Evolutionary conservation across 140 eudicot species (phyloP), one percentile per base, ranked within the genome.

Genomic region (Oenanthe javanica): DNA sequence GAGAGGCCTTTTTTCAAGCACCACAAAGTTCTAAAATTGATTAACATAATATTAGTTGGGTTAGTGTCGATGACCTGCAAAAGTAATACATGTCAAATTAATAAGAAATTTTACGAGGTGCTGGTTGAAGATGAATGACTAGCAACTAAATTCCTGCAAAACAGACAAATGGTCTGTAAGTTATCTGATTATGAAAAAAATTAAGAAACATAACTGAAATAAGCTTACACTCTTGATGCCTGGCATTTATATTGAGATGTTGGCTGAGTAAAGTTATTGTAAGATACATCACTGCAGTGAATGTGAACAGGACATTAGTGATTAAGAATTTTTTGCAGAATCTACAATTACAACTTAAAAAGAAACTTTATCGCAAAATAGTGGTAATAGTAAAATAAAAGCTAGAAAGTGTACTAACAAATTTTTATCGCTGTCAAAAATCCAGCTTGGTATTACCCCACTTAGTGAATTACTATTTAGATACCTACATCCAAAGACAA

Each of bases 221-320:
- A 80, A 72, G 40, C 88, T 81, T 84, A 86, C 91, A 88, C 70
- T 14, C n/a, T 70, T 63, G 86, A 50, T 27, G 75, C 18, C 51
- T 59, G 80, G 78, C 91, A 88, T 27, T 61, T 69, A 45, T 31
- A 6, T 45, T 67, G 2, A 40, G 79, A 50, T 23, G 87, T 38
- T 4, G 43, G 9, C 46, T 40, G 19, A n/a, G 88, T 83, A 64
- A 88, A 88, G 43, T 84, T 76, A 84, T 88, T 88, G 84, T 88
- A 83, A 2, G 91, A 88, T 63, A 88, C 47, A 83, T 88, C 91
- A 36, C 91, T 88, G 89, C 85, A 85, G 54, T 64, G n/a, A 46
- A 21, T 71, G 72, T 14, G 4, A 15, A 73, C 9, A 42, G 49
- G n/a, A 36, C 4, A 40, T 42, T 72, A 36, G 48, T 0, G 11